Evolutionary conservation across 2,329 filamentous ascomycete genomes (phyloP), one percentile per base, ranked within the genome.

Genomic region (Tolypocladium endophyticum): DNA sequence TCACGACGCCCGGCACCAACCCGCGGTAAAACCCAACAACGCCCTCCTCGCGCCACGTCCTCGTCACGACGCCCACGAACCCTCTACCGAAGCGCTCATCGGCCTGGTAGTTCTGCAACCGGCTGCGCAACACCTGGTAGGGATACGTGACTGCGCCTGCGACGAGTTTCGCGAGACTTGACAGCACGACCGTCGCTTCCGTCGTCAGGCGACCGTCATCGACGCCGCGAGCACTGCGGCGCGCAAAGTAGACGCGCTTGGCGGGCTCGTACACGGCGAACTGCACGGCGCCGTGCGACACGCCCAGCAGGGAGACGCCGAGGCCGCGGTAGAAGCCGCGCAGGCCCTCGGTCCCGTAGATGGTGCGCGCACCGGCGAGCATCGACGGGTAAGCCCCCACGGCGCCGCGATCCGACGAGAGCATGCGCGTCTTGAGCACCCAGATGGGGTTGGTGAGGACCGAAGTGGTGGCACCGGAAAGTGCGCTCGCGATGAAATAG

Each of bases 351-450:
- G 80, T 81, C 23, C 74, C 74, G 67, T 87, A 82, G 25, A 99
- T 84, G 53, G 85, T 81, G 43, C 72, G 73, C 2, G 87, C 82
- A 35, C 94, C 94, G 56, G 86, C 81, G 64, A 80, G 76, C 79
- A 97, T 90, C 64, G 84, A 87, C 20, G 84, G 81, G 74, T 99
- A 99, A 1, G 93, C 94, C 18, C 91, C 91, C 2, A 81, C 83
- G 7, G 85, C 81, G 59, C 83, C 79, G 56, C 84, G 83, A 65
- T 94, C 90, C 4, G 90, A 92, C 36, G 92, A 91, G 30, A 97
- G 80, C 92, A 99, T 97, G 63, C 94, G 88, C 11, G 93, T 97
- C 79, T 97, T 97, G 72, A 99, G 86, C 3, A 99, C 94, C 94
- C 94, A 99, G 67, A 99, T 87, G 2, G 94, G 94, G 71, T 97